Percentiles rank a stretch among this genome's conserved stretches.
These are phyloP conservation scores for Strigomonas galati DNA, from an alignment of 208 protist species.

Conservation along the genomic window DNA sequence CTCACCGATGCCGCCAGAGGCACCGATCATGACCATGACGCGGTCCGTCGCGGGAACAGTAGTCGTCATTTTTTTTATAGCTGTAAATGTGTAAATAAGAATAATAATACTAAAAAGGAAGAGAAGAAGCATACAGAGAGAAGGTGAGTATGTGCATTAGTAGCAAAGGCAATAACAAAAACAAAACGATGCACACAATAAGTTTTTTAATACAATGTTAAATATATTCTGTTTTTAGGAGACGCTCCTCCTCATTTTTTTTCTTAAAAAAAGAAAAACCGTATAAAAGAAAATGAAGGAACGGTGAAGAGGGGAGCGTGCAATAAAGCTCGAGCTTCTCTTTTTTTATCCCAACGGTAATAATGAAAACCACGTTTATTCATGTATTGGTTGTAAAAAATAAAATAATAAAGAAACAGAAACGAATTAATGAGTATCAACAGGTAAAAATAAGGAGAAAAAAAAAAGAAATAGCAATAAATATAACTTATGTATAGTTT, in stretches of 20 bases:
- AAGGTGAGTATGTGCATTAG: not conserved
- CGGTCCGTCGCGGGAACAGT: no score
- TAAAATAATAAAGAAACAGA: constrained; percentile 11
- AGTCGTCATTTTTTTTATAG: no score
- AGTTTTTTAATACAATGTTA: not conserved
- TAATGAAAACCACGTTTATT: no score
- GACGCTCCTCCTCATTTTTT: constrained; percentile 5
- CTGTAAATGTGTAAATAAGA: no score
- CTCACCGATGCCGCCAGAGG: constrained; percentile 17
- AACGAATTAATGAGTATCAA: constrained; percentile 12
- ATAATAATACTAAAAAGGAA: no score
- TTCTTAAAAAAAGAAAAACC: no score
- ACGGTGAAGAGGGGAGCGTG: no score
- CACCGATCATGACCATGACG: constrained; percentile 15
- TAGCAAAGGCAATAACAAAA: constrained; percentile 9
- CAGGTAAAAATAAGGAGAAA: constrained; percentile 6
- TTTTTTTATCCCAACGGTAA: no score
- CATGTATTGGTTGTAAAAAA: constrained; percentile 18
- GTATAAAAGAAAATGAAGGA: no score
- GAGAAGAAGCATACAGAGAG: not conserved
- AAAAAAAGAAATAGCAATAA: constrained; percentile 4
- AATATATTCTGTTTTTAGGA: constrained; percentile 17
- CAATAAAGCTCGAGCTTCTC: no score
- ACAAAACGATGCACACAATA: constrained; percentile 8
- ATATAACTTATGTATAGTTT: not conserved